Evolutionary conservation across 345 rosid genomes (phyloP), one percentile per base, ranked within the genome.

Genomic region (Pseudoturritis turrita): DNA sequence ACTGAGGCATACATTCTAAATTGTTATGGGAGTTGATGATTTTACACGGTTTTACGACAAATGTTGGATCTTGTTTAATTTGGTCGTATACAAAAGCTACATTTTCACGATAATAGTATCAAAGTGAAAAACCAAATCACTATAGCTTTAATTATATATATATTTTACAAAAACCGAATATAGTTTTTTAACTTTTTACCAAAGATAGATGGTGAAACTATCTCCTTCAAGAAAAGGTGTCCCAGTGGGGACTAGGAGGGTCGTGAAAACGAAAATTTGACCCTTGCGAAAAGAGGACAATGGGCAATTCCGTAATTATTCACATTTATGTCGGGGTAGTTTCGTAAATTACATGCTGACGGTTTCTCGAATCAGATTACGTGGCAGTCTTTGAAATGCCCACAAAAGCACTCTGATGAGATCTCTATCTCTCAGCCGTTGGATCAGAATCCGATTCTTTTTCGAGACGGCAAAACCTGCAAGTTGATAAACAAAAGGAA

Each of bases 371-470:
- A 65, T 21, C 59, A 1, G 8, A 4, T 25, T 74, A 82, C 87
- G 84, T 80, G 90, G 87, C 87, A 55, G 17, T 6, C 41, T 37
- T 23, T 55, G 23, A 47, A 39, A 15, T 50, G 75, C 78, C 69
- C 78, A 60, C 52, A 70, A 60, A 78, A 61, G 46, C 72, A 55
- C 55, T 58, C 39, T 45, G 52, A 59, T 37, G 62, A 23, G 29
- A 12, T 59, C 10, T 65, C 55, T 66, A 74, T 26, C 43, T 59
- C 68, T 43, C 65, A 58, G 69, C 83, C 86, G 87, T 82, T 71
- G 31, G 85, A 81, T 82, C 51, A 77, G 86, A 75, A 72, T 70
- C 80, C 44, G 44, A 68, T 59, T 66, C 73, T 44, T 70, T n/a
- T 49, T 55, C 47, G 47, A 70, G 57, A 79, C 82, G 78, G 29